phyloP scores from a whole-genome alignment of 768 basidiomycete genomes.

The Pseudohyphozyma bogoriensis region DNA sequence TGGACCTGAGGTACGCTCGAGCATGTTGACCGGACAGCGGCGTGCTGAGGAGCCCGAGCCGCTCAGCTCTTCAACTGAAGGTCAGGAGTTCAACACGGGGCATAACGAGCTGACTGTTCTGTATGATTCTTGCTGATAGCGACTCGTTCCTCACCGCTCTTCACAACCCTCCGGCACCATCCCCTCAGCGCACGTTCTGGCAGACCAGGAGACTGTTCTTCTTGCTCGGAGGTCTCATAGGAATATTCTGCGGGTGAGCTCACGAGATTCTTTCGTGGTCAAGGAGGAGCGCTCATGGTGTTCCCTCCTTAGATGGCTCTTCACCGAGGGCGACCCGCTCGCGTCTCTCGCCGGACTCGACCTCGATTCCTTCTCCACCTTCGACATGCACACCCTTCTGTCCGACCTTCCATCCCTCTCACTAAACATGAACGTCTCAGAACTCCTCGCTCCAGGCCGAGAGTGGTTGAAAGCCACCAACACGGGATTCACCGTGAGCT shows the following conservation, averaged over 20 bases:
- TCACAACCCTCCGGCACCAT: conserved; percentile 2
- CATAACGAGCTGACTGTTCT: too few relatives aligned
- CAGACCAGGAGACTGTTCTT: conserved; percentile 6
- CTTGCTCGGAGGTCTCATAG: conserved; percentile 9
- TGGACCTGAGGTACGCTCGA: conserved; percentile 28
- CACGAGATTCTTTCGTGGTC: too few relatives aligned
- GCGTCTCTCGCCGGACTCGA: conserved; percentile 12
- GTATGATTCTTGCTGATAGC: too few relatives aligned
- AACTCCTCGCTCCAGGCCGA: conserved; percentile 13
- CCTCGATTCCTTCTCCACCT: conserved; percentile 8
- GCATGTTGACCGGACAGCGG: too few relatives aligned
- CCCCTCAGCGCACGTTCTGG: conserved; percentile 5
- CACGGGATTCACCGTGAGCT: conserved; percentile 9
- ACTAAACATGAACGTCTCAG: conserved; percentile 12
- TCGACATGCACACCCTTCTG: conserved; percentile 19
- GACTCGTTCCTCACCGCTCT: neutral
- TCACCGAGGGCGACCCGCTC: conserved; percentile 25
- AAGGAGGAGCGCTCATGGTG: neutral
- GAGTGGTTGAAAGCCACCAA: conserved; percentile 21
- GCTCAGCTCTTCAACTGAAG: too few relatives aligned
- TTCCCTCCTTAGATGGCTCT: conserved; percentile 10
- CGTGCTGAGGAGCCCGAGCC: too few relatives aligned
- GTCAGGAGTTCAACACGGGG: too few relatives aligned
- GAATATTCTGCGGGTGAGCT: conserved; percentile 4
- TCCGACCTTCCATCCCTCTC: conserved; percentile 18